A percentile compares a stretch with the other conserved stretches of the same genome.
Conservation (phyloP, 176 grass and related monocot species). For the Aegilops tauschii region DNA sequence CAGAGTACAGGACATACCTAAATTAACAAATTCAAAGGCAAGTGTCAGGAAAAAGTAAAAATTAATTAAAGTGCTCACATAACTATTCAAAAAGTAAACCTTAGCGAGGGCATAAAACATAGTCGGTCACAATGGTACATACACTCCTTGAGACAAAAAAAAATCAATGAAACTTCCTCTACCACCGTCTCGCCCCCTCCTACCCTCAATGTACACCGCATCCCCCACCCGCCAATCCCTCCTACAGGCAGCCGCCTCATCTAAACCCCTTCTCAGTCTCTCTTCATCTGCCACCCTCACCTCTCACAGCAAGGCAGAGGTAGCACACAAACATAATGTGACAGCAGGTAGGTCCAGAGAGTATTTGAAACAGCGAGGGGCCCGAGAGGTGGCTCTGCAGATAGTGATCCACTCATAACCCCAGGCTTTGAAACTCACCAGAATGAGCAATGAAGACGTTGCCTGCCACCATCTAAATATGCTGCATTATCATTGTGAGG, state of each 20-base stretch:
- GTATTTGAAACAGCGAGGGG: neutral
- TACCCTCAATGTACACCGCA: neutral
- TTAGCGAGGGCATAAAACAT: neutral
- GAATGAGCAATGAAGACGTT: neutral
- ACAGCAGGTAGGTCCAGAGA: neutral
- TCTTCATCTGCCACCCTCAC: neutral
- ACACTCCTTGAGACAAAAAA: neutral
- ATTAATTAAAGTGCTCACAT: neutral
- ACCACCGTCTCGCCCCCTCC: neutral
- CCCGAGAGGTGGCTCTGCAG: neutral
- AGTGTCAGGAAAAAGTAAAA: neutral
- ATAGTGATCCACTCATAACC: neutral
- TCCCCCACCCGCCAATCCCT: neutral
- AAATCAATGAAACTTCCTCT: neutral
- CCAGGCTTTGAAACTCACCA: neutral
- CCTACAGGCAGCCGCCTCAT: neutral
- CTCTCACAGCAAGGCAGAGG: neutral
- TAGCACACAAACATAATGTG: neutral
- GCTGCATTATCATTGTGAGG: neutral
- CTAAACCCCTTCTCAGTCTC: neutral
- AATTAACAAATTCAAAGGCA: constrained; percentile 30
- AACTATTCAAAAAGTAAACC: neutral
- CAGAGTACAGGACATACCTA: constrained; percentile 32
- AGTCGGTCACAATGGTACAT: neutral
- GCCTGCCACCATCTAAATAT: neutral